A percentile compares a stretch with the other conserved stretches of the same genome.
Evolutionary conservation across 2,329 filamentous ascomycete species (phyloP).

Genomic region (Albifimbria verrucaria): DNA sequence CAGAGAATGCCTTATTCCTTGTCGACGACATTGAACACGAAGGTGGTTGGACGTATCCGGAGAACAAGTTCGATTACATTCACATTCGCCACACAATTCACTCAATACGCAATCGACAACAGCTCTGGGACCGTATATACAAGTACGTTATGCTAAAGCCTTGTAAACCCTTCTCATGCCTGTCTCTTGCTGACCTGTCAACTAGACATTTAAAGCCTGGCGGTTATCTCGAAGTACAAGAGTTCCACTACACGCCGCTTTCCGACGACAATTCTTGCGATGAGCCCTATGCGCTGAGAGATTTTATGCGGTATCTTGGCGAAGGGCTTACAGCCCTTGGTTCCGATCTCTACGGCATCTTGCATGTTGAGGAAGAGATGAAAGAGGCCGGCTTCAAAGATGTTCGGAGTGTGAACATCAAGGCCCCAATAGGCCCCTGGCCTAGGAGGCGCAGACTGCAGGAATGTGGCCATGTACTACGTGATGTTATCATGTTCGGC

Average conservation of each 20-base stretch:
- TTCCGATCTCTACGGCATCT: slow-evolving; percentile 38
- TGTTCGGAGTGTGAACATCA: slow-evolving; percentile 38
- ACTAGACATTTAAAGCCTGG: slow-evolving; percentile 48
- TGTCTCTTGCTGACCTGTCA: neutral
- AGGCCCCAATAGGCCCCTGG: slow-evolving; percentile 49
- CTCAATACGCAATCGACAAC: slow-evolving; percentile 37
- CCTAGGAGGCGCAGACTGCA: slow-evolving; percentile 37
- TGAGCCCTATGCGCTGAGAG: slow-evolving; percentile 43
- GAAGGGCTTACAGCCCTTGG: slow-evolving; percentile 39
- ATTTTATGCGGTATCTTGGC: slow-evolving; percentile 39
- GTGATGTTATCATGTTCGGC: slow-evolving; percentile 38
- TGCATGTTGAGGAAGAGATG: slow-evolving; percentile 31
- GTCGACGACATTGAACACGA: slow-evolving; percentile 51
- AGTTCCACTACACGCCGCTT: slow-evolving; percentile 37
- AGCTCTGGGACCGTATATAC: slow-evolving; percentile 40
- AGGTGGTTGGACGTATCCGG: slow-evolving; percentile 45
- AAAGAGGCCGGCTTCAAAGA: slow-evolving; percentile 37
- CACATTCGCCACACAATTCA: slow-evolving; percentile 46
- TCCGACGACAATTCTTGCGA: slow-evolving; percentile 44
- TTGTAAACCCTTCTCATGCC: no score
- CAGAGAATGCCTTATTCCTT: slow-evolving; percentile 48
- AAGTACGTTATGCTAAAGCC: slow-evolving; percentile 28
- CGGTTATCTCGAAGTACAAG: slow-evolving; percentile 48
- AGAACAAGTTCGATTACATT: slow-evolving; percentile 45
- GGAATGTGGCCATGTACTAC: slow-evolving; percentile 42